Conservation (phyloP, 2,329 filamentous ascomycete species). For the Byssochlamys sp. region DNA sequence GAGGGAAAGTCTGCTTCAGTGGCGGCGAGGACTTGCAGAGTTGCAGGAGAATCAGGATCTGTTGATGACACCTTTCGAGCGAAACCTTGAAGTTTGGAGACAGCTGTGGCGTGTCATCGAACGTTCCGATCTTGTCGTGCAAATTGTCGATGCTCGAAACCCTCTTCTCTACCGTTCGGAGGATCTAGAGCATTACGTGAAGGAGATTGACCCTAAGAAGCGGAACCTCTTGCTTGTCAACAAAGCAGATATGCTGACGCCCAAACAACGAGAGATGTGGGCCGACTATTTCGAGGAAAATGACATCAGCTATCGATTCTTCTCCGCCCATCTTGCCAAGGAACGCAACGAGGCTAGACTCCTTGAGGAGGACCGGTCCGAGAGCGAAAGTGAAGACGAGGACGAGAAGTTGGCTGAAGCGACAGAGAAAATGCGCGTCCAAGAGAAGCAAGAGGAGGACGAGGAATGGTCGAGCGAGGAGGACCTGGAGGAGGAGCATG, state of each 20-base stretch:
- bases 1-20: constrained; percentile 70
- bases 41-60: constrained; percentile 88
- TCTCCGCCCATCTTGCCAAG: constrained; percentile 86
- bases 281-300: constrained; percentile 73
- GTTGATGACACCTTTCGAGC: constrained; percentile 94
- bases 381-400: constrained; percentile 26
- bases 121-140: constrained; percentile 85
- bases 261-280: constrained; percentile 72
- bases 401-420: constrained; percentile 40
- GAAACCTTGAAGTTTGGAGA: constrained; percentile 94
- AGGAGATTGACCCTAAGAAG: constrained; percentile 79
- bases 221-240: constrained; percentile 89
- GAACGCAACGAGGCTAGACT: constrained; percentile 69
- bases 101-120: constrained; percentile 98
- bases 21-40: constrained; percentile 83
- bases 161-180: constrained; percentile 88
- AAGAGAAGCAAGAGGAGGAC: constrained; percentile 30
- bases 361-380: constrained; percentile 34
- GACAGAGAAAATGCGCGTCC: constrained; percentile 36
- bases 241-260: constrained; percentile 98
- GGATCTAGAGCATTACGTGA: constrained; percentile 87
- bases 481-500: constrained; percentile 22
- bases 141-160: constrained; percentile 96
- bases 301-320: constrained; percentile 85
- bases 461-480: constrained; percentile 23